These are phyloP conservation scores for Acer saccharum DNA, from an alignment of 345 rosid genomes.

Conservation along the genomic window DNA sequence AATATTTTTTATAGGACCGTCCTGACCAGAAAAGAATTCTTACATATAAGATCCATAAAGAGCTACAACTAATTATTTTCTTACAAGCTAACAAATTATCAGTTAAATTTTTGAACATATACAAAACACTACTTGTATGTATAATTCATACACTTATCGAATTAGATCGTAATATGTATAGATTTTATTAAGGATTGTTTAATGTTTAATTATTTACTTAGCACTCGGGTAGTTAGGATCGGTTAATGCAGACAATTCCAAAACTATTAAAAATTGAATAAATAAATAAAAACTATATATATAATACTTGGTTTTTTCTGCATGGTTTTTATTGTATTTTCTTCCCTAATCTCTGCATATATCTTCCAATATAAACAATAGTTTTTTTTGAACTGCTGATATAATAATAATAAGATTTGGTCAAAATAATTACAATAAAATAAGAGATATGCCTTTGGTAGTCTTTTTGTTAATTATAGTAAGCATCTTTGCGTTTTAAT, in stretches of 20 bases:
- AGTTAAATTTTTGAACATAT: too few species aligned
- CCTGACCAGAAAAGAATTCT: too few species aligned
- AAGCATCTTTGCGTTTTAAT: conserved; percentile 3
- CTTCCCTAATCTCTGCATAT: not conserved
- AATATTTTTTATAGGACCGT: too few species aligned
- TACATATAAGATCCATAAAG: not conserved
- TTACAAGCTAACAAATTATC: too few species aligned
- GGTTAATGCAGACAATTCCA: not conserved
- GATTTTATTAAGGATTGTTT: not conserved
- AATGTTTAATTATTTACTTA: not conserved
- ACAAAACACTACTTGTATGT: not conserved
- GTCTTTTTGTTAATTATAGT: not conserved
- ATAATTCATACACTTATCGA: not conserved
- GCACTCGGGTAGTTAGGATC: not conserved
- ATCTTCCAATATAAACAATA: conserved; percentile 18
- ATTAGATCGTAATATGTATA: too few species aligned
- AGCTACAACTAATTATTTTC: not conserved
- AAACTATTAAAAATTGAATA: not conserved
- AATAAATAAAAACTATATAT: too few species aligned
- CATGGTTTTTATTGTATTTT: conserved; percentile 24
- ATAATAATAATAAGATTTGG: conserved; percentile 29
- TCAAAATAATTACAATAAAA: conserved; percentile 32
- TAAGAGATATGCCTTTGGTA: not conserved
- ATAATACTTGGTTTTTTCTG: conserved; percentile 17
- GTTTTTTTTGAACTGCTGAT: conserved; percentile 35